Evolutionary conservation across 257 asterid genomes (phyloP), one percentile per base, ranked within the genome.

Genomic region (Plantago major): DNA sequence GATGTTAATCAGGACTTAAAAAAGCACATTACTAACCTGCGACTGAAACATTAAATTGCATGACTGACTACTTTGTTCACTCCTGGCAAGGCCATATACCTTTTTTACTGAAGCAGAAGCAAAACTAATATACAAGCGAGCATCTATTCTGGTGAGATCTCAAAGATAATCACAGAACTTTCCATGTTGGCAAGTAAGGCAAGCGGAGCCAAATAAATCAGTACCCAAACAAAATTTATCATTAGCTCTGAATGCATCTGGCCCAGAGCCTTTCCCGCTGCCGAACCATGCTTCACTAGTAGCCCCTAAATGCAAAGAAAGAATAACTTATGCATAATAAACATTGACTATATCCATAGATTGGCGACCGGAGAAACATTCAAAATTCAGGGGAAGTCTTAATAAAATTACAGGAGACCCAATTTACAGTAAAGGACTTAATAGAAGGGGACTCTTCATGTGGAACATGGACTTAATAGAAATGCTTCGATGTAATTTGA

Each of bases 91-190:
- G 62, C 60, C 78, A 38, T 69, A 63, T 22, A 79, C 65, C 61
- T 46, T 63, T 71, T 77, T 82, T 59, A 78, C 85, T 50, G 86
- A 51, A 37, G 78, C 81, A 19, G 86, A 73, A 66, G 87, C 86
- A 3, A 95, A 89, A 67, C 81, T 28, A 62, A 92, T 55, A 74
- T 92, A 95, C 65, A 89, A 59, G 55, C 95, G 95, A 67, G 94
- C 95, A 67, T 92, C 99, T 68, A 92, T 2, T 73, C 99, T 84
- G 18, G 94, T 77, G 52, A 92, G 89, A 80, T 92, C 99, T 17
- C 82, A 79, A 51, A 52, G 67, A 2, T 6, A 13, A 62, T 84
- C 73, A 73, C 76, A 80, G 73, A 89, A 89, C 72, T 70, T 81
- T 46, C 97, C 99, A 60, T 81, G 97, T 73, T 92, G 99, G 58